phyloP scores from a whole-genome alignment of 192 early-diverging fungal genomes.

The Kickxella alabastrina region DNA sequence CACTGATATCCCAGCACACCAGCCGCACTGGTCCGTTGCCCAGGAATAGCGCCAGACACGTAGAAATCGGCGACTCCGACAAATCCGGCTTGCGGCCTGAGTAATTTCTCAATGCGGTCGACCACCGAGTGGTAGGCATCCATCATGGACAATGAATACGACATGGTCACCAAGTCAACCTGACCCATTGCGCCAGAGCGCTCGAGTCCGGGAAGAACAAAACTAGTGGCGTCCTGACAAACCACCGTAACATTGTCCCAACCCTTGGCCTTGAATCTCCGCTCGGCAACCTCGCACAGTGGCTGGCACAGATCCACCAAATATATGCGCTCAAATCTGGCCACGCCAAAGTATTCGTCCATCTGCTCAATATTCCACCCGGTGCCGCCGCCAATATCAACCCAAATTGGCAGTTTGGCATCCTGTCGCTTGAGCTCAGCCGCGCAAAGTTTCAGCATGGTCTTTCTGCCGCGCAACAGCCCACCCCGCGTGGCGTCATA shows the following conservation, averaged over 20 bases:
- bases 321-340: slow-evolving; percentile 73
- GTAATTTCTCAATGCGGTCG: slow-evolving; percentile 60
- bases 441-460: slow-evolving; percentile 79
- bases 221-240: slow-evolving; percentile 73
- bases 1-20: slow-evolving; percentile 62
- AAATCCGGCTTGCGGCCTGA: slow-evolving; percentile 60
- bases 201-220: slow-evolving; percentile 60
- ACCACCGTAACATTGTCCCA: slow-evolving; percentile 79
- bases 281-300: slow-evolving; percentile 70
- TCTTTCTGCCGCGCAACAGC: slow-evolving; percentile 69
- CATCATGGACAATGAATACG: slow-evolving; percentile 88
- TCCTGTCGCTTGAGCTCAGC: slow-evolving; percentile 60
- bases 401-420: slow-evolving; percentile 52
- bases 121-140: slow-evolving; percentile 67
- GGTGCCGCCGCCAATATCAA: slow-evolving; percentile 67
- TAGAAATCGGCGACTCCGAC: slow-evolving; percentile 82
- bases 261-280: slow-evolving; percentile 68
- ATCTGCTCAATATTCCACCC: slow-evolving; percentile 76
- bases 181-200: slow-evolving; percentile 53
- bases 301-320: slow-evolving; percentile 80
- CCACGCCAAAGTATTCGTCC: slow-evolving; percentile 68
- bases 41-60: slow-evolving; percentile 55
- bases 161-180: slow-evolving; percentile 78
- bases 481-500: slow-evolving; percentile 73
- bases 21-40: slow-evolving; percentile 15